Evolutionary conservation across 345 rosid species (phyloP).

Genomic region (Zanthoxylum bungeanum): DNA sequence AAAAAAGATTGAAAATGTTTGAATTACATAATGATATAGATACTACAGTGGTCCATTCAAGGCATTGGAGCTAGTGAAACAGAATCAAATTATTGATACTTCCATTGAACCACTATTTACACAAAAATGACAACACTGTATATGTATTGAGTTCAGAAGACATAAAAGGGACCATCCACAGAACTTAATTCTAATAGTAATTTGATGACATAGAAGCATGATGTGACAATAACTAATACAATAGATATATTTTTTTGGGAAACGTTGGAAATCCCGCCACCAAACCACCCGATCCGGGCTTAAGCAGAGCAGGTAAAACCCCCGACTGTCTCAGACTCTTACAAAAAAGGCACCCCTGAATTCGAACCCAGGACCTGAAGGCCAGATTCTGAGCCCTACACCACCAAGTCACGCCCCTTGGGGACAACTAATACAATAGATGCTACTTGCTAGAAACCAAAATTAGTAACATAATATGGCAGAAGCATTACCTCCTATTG

Average conservation of each 20-base stretch:
- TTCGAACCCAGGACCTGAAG: too few relatives aligned
- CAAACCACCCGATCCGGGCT: too few relatives aligned
- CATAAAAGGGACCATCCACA: neutral
- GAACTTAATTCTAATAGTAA: neutral
- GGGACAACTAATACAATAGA: neutral
- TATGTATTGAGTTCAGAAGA: neutral
- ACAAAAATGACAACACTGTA: neutral
- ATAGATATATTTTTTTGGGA: too few relatives aligned
- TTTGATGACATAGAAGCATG: neutral
- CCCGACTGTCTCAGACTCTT: too few relatives aligned
- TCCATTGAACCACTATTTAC: neutral
- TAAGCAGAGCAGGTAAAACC: too few relatives aligned
- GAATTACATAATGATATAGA: neutral
- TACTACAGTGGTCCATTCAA: neutral
- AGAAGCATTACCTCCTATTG: constrained; percentile 61
- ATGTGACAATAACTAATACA: neutral
- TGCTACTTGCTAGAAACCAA: neutral
- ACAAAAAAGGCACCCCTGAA: too few relatives aligned
- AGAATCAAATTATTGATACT: neutral
- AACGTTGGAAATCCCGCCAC: too few relatives aligned
- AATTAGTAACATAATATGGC: neutral
- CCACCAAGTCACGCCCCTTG: too few relatives aligned
- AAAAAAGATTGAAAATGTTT: neutral
- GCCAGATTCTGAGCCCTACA: too few relatives aligned
- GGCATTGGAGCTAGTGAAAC: neutral